These are phyloP conservation scores for Platanus orientalis DNA, from an alignment of 164 flowering plant genomes.

Conservation along the genomic window DNA sequence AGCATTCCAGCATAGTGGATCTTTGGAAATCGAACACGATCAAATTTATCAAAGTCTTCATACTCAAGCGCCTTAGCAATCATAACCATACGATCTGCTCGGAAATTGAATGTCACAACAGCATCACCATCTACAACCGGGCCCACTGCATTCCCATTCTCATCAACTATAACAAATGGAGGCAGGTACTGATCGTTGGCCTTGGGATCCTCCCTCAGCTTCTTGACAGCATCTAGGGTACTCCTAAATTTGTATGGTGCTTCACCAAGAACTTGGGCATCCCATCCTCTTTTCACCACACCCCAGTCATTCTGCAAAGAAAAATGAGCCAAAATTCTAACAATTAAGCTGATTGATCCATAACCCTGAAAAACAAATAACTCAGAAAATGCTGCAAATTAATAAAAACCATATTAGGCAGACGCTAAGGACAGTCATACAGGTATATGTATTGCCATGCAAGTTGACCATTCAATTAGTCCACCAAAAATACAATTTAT, in stretches of 20 bases:
- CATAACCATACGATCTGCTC: slow-evolving; percentile 99
- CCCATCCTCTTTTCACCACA: slow-evolving; percentile 96
- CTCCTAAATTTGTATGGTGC: slow-evolving; percentile 82
- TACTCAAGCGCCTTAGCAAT: slow-evolving; percentile 90
- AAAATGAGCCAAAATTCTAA: not conserved
- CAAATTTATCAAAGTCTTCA: slow-evolving; percentile 82
- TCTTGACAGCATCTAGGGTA: slow-evolving; percentile 89
- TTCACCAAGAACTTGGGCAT: slow-evolving; percentile 98
- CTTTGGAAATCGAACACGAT: slow-evolving; percentile 85
- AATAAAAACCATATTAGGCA: too few relatives aligned
- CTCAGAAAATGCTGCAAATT: too few relatives aligned
- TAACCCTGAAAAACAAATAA: not conserved
- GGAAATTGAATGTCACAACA: slow-evolving; percentile 87
- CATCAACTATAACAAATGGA: slow-evolving; percentile 94
- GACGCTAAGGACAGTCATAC: too few relatives aligned
- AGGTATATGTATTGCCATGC: too few relatives aligned
- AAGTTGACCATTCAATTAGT: not conserved
- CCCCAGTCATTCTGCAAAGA: slow-evolving; percentile 81
- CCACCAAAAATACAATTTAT: not conserved
- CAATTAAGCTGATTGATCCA: not conserved
- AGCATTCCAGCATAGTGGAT: slow-evolving; percentile 97
- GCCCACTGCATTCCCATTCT: slow-evolving; percentile 74
- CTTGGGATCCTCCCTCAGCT: slow-evolving; percentile 49
- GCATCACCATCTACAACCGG: slow-evolving; percentile 97
- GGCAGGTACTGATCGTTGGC: slow-evolving; percentile 82